phyloP scores from a whole-genome alignment of 2,329 filamentous ascomycete species.

The Macrophomina tecta region DNA sequence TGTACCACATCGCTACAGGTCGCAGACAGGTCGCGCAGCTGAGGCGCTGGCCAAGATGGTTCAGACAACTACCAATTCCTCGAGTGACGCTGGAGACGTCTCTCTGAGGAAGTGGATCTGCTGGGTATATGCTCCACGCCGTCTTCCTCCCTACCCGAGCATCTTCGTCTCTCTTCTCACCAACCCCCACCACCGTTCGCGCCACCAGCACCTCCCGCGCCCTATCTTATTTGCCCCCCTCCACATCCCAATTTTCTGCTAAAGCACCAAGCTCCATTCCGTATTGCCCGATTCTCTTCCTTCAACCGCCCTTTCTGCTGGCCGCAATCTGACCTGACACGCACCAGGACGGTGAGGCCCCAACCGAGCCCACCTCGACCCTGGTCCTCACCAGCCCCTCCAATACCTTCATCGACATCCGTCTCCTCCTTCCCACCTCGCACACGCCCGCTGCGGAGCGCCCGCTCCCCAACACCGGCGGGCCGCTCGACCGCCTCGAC shows the following conservation, averaged over 20 bases:
- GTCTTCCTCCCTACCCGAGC: not conserved
- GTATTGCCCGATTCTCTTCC: too few species aligned
- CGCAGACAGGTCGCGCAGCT: not conserved
- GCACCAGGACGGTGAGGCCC: slow-evolving; percentile 37
- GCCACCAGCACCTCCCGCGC: not conserved
- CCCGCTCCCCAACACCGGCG: slow-evolving; percentile 36
- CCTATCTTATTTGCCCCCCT: not conserved
- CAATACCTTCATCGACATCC: slow-evolving; percentile 66
- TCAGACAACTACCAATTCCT: not conserved
- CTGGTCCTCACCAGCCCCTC: slow-evolving; percentile 67
- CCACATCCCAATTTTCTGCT: not conserved
- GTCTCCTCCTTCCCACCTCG: slow-evolving; percentile 51
- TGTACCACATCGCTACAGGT: not conserved
- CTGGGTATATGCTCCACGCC: slow-evolving; percentile 16
- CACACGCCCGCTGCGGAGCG: slow-evolving; percentile 18
- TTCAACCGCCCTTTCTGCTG: not conserved
- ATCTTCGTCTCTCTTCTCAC: not conserved
- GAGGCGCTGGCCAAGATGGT: slow-evolving; percentile 3
- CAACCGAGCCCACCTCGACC: slow-evolving; percentile 68
- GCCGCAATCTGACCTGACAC: not conserved
- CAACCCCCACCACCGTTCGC: not conserved
- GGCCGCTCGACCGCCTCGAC: slow-evolving; percentile 54
- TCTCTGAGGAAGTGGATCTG: slow-evolving; percentile 22
- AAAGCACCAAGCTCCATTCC: too few species aligned
- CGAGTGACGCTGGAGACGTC: not conserved